Conservation (phyloP, 202 grass and related monocot genomes). For the Hordeum pubiflorum region DNA sequence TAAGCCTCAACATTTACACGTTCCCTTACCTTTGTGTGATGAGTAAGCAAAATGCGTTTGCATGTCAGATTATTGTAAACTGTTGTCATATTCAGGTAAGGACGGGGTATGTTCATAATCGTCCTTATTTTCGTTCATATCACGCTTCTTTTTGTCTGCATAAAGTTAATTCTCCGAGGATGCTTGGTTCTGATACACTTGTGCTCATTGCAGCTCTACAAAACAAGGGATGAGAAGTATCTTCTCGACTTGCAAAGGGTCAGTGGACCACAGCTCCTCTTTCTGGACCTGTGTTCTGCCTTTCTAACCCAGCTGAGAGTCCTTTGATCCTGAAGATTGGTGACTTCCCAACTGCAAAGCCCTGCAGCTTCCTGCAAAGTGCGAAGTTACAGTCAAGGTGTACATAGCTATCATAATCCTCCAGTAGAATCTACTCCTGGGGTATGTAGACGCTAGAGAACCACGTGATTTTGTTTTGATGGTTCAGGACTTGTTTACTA, state of each 20-base stretch:
- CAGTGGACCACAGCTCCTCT: conserved; percentile 73
- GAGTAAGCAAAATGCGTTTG: conserved; percentile 12
- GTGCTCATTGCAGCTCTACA: conserved; percentile 57
- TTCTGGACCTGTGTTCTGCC: conserved; percentile 73
- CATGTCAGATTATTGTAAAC: not conserved
- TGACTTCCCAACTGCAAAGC: not conserved
- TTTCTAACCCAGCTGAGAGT: conserved; percentile 83
- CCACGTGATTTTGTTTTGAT: conserved; percentile 5
- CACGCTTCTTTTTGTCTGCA: not conserved
- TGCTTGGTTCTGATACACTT: conserved; percentile 16
- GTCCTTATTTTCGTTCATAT: not conserved
- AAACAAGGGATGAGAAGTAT: conserved; percentile 88
- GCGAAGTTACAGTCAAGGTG: conserved; percentile 18
- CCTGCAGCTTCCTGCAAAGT: not conserved
- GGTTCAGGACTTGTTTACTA: not conserved
- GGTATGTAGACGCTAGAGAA: conserved; percentile 18
- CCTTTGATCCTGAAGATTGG: conserved; percentile 36
- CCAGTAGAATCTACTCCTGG: conserved; percentile 35
- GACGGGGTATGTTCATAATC: not conserved
- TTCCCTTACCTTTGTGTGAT: not conserved
- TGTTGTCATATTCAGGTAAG: not conserved
- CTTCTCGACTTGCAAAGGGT: conserved; percentile 81
- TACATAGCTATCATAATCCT: conserved; percentile 41
- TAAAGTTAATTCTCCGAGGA: not conserved
- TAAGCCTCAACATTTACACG: not conserved